Evolutionary conservation across 1,139 yeast genomes (phyloP).

Genomic region (Pneumocystis wakefieldiae): DNA sequence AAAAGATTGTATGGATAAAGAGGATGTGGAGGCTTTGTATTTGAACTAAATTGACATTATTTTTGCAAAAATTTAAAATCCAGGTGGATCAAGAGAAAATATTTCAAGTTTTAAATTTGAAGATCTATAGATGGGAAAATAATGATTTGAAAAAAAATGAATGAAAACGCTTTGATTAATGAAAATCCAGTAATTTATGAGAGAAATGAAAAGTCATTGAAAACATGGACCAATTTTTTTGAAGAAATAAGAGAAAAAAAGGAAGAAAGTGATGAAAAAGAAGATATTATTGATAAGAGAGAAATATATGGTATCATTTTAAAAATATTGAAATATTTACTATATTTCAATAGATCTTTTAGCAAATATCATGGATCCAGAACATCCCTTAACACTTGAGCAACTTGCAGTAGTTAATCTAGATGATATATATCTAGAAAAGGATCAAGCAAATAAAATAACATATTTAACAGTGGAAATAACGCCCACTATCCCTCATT

Average conservation of each 20-base stretch:
- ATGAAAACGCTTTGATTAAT: background rate
- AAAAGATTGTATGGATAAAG: no score
- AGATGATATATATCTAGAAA: slow-evolving; percentile 56
- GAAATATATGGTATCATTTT: slow-evolving; percentile 36
- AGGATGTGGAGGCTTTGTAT: no score
- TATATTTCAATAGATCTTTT: slow-evolving; percentile 38
- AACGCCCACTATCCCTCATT: slow-evolving; percentile 96
- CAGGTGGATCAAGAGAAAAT: no score
- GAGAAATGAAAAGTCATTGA: background rate
- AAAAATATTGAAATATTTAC: background rate
- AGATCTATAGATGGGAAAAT: background rate
- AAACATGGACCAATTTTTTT: background rate
- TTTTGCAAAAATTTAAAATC: no score
- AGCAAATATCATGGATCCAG: slow-evolving; percentile 88
- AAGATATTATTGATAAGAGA: slow-evolving; percentile 64
- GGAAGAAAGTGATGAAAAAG: slow-evolving; percentile 25
- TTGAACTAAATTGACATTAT: no score
- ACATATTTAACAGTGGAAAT: slow-evolving; percentile 65
- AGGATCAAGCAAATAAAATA: slow-evolving; percentile 17
- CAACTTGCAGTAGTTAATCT: slow-evolving; percentile 88
- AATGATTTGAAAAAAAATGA: background rate
- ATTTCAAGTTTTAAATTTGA: no score
- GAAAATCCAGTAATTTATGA: background rate
- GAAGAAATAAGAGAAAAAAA: background rate
- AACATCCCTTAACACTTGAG: slow-evolving; percentile 88